Base-by-base conservation (phyloP, 208 protist species). In the Wallacemonas sp. region DNA sequence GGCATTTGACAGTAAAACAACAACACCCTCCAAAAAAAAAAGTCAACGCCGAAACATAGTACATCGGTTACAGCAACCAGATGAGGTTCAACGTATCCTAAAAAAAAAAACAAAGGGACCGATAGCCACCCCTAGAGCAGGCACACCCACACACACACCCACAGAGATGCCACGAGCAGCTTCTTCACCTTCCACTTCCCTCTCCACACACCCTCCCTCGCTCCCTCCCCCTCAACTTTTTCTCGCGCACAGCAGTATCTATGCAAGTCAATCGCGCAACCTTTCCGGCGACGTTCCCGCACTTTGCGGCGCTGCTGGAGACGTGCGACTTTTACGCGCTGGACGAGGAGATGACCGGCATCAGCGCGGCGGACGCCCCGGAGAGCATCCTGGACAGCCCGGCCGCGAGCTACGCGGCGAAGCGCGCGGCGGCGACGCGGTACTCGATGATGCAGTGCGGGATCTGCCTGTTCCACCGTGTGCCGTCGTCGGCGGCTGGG, bases 331-430 rank as follows among this genome's bases (percentile, higher is more conserved):
- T 95, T 65, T 89, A 89, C 62, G 86, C 89, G 7, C 69, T 95
- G 61, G 89, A 95, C 72, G 86, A 91, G 67, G 89, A 95, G 73
- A 93, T 95, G 89, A 93, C 89, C 20, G 89, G 89, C 20, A 93
- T 93, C 38, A 86, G 70, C 57, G 74, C 79, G 54, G 44, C 77
- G 18, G 81, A 88, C 29, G 33, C 82, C 5, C 72, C 79, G 26
- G 87, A 93, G 64, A 70, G 28, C 44, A 85, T 88, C 42, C 84
- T 79, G n/a, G 79, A 84, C 48, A 61, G 73, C 5, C 77, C 85
- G n/a, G 64, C 80, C 28, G 83, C 90, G 54, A 68, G 57, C 49
- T 94, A 94, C 61, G 31, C 61, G n/a, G 46, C 75, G 16, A 94
- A 94, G 61, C 74, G 86, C 55, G 45, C 68, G 22, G 86, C 79